Evolutionary conservation across 2,329 filamentous ascomycete species (phyloP), one percentile per base, ranked within the genome.

Genomic region (Endocalyx cinctus): DNA sequence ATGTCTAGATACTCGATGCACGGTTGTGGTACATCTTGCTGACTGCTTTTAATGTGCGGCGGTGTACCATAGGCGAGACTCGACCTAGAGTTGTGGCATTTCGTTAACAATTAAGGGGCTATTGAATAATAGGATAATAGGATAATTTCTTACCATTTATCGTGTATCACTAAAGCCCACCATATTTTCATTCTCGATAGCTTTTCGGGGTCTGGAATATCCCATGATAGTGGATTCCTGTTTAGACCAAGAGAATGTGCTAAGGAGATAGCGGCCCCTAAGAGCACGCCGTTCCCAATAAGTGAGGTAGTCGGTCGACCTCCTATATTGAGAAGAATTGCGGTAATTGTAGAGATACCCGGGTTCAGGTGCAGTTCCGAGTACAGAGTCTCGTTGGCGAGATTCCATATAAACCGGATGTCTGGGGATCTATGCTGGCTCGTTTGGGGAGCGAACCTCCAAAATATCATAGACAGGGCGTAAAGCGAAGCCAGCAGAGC

Each of bases 281-380:
- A 53, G 23, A 67, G 58, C 0, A 70, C 61, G 1, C 67, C 68
- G 41, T 79, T 78, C 0, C 75, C 74, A 5, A 76, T 71, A 48
- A 79, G 69, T 2, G 73, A 74, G 6, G 74, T 77, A 6, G 73
- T 73, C 1, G 78, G 77, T 3, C 77, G 63, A 1, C 77, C 78
- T 1, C 70, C 71, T 2, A 81, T 57, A 43, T 82, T 77, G 8
- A 82, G 61, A 7, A 80, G 52, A 5, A 74, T 68, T 3, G 75
- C 70, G 15, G 70, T 65, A 16, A 82, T 66, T 1, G 74, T 76
- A 1, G 75, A 74, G 27, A 80, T 59, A 2, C 76, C 72, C 0
- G 76, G 77, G 0, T 71, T 72, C 2, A 74, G 64, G 31, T 76
- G 69, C 6, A 79, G 68, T 37, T 81, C 76, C 1, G 70, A 74